Evolutionary conservation across 495 filamentous ascomycete species (phyloP), one percentile per base, ranked within the genome.

Genomic region (Lophiotrema nucula): DNA sequence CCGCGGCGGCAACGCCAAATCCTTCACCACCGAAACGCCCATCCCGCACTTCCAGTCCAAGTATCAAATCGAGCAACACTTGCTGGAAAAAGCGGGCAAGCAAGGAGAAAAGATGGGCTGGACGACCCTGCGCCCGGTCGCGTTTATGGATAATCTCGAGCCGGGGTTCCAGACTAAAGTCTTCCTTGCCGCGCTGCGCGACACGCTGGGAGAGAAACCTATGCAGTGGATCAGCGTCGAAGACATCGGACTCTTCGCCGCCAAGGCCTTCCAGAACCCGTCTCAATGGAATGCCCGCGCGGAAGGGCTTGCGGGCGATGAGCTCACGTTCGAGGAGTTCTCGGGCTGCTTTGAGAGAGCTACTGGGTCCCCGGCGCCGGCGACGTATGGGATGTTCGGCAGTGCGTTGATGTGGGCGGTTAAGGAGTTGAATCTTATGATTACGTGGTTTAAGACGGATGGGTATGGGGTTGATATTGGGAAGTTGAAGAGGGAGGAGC

Each of bases 181-280:
- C 0, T 87, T 89, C 66, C 50, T 73, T 1, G 78, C 84, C 0
- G 72, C 76, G 4, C 73, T 81, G 66, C 73, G 74, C 42, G 74
- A 74, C 31, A 66, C 73, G 12, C 70, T 75, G 8, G 69, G 74
- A 1, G 72, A 70, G 12, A 79, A 77, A 37, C 78, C 78, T 0
- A 60, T 89, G 51, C 84, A 88, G 58, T 72, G 82, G 62, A 66
- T 90, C 15, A 73, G 81, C 0, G 74, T 75, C 0, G 67, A 64
- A 0, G 85, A 89, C 54, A 88, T 90, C 65, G 86, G 87, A 0
- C 64, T 74, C 33, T 86, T 89, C 52, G 86, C 71, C 2, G 82
- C 81, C 15, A 73, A 80, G 61, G 84, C 82, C 0, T 84, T 90
- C 56, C n/a, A 76, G 23, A 61, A 77, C 18, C 75, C 77, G 2